Percentiles rank a stretch among this genome's conserved stretches.
Conservation (phyloP, 495 filamentous ascomycete species). For the Penicillium antarcticum region DNA sequence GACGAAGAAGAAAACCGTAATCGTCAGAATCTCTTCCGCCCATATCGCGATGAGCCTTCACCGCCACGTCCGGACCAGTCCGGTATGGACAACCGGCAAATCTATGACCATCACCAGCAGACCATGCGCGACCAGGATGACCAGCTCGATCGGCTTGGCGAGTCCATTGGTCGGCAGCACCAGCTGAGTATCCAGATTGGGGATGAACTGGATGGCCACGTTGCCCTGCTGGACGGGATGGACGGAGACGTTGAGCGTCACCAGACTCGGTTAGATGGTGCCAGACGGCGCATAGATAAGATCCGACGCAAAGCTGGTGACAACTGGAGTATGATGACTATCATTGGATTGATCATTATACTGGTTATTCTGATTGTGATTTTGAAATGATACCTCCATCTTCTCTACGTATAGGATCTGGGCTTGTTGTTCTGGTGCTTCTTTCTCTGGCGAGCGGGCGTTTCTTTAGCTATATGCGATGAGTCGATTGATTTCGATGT, state of each 20-base stretch:
- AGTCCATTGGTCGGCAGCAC: slow-evolving; percentile 84
- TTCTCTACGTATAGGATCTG: not conserved
- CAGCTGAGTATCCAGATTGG: slow-evolving; percentile 95
- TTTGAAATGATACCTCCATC: slow-evolving; percentile 54
- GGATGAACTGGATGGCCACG: slow-evolving; percentile 89
- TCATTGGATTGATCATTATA: slow-evolving; percentile 71
- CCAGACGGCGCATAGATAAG: slow-evolving; percentile 63
- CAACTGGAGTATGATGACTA: slow-evolving; percentile 75
- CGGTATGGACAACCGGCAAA: slow-evolving; percentile 75
- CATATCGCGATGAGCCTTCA: slow-evolving; percentile 59
- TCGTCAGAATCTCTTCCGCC: slow-evolving; percentile 59
- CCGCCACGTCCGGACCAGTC: slow-evolving; percentile 61
- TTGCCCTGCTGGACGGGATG: slow-evolving; percentile 82
- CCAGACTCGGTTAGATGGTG: slow-evolving; percentile 67
- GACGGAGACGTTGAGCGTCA: slow-evolving; percentile 82
- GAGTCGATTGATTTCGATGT: not conserved
- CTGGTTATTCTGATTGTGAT: slow-evolving; percentile 75
- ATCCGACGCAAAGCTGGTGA: slow-evolving; percentile 73
- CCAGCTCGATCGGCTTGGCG: slow-evolving; percentile 81
- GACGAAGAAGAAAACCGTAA: slow-evolving; percentile 51
- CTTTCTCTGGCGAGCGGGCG: slow-evolving; percentile 23
- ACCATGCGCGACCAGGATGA: slow-evolving; percentile 86
- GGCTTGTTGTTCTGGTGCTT: not conserved
- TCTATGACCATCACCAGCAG: slow-evolving; percentile 77
- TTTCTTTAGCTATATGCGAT: slow-evolving; percentile 11